Evolutionary conservation across 495 filamentous ascomycete species (phyloP).

Genomic region (Xylaria curta): DNA sequence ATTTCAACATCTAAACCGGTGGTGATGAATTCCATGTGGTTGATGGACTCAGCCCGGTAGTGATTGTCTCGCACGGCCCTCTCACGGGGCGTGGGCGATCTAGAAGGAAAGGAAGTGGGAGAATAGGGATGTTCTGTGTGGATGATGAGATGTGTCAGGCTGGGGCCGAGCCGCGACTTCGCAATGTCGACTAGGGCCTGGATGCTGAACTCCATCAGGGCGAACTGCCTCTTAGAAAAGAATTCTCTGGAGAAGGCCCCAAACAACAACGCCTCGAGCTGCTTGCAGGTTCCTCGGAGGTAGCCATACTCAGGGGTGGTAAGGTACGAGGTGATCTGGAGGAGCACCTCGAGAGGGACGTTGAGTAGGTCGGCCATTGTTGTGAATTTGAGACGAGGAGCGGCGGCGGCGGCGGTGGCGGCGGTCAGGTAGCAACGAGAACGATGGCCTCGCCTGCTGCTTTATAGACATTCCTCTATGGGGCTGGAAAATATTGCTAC

Average conservation of each 20-base stretch:
- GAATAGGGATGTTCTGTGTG: slow-evolving; percentile 41
- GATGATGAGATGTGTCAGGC: slow-evolving; percentile 57
- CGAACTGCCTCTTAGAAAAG: slow-evolving; percentile 63
- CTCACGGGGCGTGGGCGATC: background rate
- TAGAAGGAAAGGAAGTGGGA: no score
- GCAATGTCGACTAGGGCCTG: slow-evolving; percentile 60
- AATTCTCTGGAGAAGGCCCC: slow-evolving; percentile 58
- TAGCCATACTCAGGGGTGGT: slow-evolving; percentile 53
- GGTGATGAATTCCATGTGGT: slow-evolving; percentile 42
- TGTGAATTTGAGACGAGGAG: slow-evolving; percentile 8
- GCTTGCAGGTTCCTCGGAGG: slow-evolving; percentile 53
- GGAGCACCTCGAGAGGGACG: slow-evolving; percentile 50
- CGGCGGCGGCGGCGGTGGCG: background rate
- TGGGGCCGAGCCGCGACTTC: slow-evolving; percentile 48
- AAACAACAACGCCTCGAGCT: slow-evolving; percentile 51
- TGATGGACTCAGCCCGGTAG: slow-evolving; percentile 24
- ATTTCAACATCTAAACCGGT: slow-evolving; percentile 51
- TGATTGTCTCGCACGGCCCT: slow-evolving; percentile 17
- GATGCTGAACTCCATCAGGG: slow-evolving; percentile 55
- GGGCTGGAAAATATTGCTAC: background rate
- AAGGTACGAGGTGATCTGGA: slow-evolving; percentile 50
- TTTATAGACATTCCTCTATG: background rate
- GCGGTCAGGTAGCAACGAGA: background rate
- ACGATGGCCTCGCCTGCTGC: background rate
- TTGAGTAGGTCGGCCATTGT: slow-evolving; percentile 25